Evolutionary conservation across 75 land plant species (phyloP), one percentile per base, ranked within the genome.

Genomic region (Gnetum montanum): DNA sequence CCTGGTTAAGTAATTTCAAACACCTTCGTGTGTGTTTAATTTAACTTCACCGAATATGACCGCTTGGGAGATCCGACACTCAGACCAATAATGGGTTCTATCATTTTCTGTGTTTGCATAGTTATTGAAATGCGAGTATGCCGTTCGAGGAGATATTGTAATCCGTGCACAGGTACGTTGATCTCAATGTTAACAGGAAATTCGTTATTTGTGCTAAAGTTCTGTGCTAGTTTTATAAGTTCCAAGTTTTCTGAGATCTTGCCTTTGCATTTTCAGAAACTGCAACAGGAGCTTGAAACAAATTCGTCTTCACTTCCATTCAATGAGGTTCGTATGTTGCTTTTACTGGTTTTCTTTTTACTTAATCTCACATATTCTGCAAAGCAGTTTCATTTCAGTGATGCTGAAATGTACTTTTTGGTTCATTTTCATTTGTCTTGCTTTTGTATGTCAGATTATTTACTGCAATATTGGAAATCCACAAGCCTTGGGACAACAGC

Each of bases 391-490:
- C 12, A 31, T 26, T 27, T 50, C 16, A 12, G n/a, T 50, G 54
- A 28, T 0, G 34, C 28, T 11, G 31, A n/a, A 29, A 50, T 29
- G 19, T 0, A 31, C 4, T 1, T 7, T 12, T 12, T n/a, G 16
- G n/a, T 50, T 50, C 34, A 4, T 29, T 7, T 18, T 12, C 8
- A 41, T 15, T 18, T 41, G 43, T 41, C 43, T 41, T 4, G 4
- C 30, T 50, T 12, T 29, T 16, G 33, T 13, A 28, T 43, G 46
- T 27, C 73, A 78, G 82, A 74, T 82, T 51, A 71, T 92, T 16
- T 93, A 83, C 74, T 86, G 90, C 61, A 90, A 90, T 45, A 86
- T 95, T 74, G 99, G 99, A 59, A 90, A 95, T 73, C 99, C 99
- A 49, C 99, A 95, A 49, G 77, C 96, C 43, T 88, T 95, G 61